Conservation (phyloP, 805 yeast species). For the Candida chauliodis region DNA sequence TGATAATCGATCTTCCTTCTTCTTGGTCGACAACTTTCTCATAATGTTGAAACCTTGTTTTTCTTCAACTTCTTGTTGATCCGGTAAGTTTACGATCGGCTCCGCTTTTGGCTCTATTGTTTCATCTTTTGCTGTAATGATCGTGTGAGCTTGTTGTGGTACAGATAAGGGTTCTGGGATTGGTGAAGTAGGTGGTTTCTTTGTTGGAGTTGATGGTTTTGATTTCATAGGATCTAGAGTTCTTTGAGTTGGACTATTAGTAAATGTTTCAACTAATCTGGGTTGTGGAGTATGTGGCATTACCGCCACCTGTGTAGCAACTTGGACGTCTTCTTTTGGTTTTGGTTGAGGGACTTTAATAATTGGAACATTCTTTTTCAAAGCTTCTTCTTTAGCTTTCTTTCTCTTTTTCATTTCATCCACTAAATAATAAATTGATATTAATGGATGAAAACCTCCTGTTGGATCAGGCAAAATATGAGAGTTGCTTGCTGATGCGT, state of each 20-base stretch:
- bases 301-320: constrained; percentile 10
- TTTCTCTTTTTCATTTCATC: constrained; percentile 78
- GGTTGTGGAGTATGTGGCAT: constrained; percentile 14
- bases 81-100: not conserved
- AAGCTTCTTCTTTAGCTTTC: constrained; percentile 52
- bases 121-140: constrained; percentile 7
- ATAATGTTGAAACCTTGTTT: constrained; percentile 27
- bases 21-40: constrained; percentile 34
- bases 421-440: constrained; percentile 83
- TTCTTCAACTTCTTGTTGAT: constrained; percentile 14
- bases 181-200: constrained; percentile 13
- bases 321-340: constrained; percentile 3
- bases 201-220: constrained; percentile 4
- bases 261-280: constrained; percentile 13
- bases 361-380: constrained; percentile 26
- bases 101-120: constrained; percentile 16
- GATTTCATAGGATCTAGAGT: constrained; percentile 6
- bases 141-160: constrained; percentile 41
- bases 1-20: constrained; percentile 16
- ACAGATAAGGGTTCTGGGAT: constrained; percentile 17
- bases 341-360: constrained; percentile 9
- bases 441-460: constrained; percentile 78
- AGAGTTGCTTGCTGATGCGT: constrained; percentile 31
- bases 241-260: constrained; percentile 5
- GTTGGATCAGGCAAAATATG: constrained; percentile 68